Percentiles rank a stretch among this genome's conserved stretches.
These are phyloP conservation scores for Striga asiatica DNA, from an alignment of 257 asterid genomes.

Conservation along the genomic window DNA sequence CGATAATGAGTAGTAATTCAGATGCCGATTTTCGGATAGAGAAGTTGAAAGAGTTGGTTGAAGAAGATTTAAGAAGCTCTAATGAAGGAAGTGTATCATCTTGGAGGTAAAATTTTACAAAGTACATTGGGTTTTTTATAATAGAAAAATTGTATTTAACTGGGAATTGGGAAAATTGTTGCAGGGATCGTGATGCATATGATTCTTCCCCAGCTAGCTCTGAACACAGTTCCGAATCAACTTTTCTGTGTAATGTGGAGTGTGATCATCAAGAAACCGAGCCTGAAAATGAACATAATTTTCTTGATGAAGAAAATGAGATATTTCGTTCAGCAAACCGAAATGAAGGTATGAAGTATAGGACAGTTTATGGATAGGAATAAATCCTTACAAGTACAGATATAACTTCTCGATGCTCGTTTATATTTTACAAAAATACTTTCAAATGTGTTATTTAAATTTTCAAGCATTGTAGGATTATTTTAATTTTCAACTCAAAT, in stretches of 20 bases:
- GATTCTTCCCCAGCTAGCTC: constrained; percentile 63
- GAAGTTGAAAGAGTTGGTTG: constrained; percentile 42
- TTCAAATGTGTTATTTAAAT: no score
- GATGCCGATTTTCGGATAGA: constrained; percentile 40
- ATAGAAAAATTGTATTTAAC: not conserved
- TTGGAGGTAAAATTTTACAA: constrained; percentile 45
- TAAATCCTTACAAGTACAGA: no score
- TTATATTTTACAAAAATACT: no score
- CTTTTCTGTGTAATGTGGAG: constrained; percentile 21
- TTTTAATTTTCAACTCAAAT: no score
- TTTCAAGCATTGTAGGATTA: not conserved
- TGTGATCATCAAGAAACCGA: constrained; percentile 28
- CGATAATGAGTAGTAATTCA: constrained; percentile 20
- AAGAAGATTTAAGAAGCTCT: constrained; percentile 43
- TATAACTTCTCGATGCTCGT: no score
- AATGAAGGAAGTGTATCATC: constrained; percentile 40
- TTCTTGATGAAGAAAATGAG: constrained; percentile 30
- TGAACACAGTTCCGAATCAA: constrained; percentile 61
- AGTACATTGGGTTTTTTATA: not conserved
- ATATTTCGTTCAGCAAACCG: constrained; percentile 23
- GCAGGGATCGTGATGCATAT: constrained; percentile 47
- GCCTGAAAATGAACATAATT: constrained; percentile 26
- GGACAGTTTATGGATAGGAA: no score
- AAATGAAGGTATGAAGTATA: constrained; percentile 28
- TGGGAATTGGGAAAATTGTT: no score